Conservation (phyloP, 192 early-diverging fungal species). For the Coemansia sp. region DNA sequence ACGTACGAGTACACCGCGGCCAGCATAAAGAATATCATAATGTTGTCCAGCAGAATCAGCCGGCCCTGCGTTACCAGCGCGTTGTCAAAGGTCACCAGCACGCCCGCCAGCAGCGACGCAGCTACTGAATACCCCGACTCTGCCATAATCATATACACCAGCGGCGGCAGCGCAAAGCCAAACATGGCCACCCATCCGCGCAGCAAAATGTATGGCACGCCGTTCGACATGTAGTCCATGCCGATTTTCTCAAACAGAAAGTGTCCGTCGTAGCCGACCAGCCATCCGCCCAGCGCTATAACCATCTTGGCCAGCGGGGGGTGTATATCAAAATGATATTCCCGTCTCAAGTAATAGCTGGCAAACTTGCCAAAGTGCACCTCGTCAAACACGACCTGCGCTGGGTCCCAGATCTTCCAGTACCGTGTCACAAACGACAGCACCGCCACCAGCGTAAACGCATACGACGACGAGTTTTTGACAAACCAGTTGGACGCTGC, state of each 20-base stretch:
- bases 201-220: conserved; percentile 86
- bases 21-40: conserved; percentile 90
- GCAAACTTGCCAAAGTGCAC: conserved; percentile 99
- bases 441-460: conserved; percentile 34
- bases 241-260: conserved; percentile 96
- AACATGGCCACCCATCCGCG: conserved; percentile 77
- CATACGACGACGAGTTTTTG: conserved; percentile 36
- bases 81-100: conserved; percentile 90
- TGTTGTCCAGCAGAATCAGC: conserved; percentile 91
- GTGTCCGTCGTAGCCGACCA: conserved; percentile 93
- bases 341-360: conserved; percentile 80
- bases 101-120: conserved; percentile 70
- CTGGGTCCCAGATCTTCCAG: conserved; percentile 67
- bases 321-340: conserved; percentile 97
- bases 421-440: conserved; percentile 65
- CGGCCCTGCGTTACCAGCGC: conserved; percentile 86
- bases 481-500: conserved; percentile 15
- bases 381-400: conserved; percentile 93
- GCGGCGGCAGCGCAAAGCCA: conserved; percentile 71
- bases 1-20: conserved; percentile 84
- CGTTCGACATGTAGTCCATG: conserved; percentile 82
- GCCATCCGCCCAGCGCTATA: conserved; percentile 76
- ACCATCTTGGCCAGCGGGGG: conserved; percentile 94
- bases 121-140: conserved; percentile 80
- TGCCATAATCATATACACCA: conserved; percentile 83